Evolutionary conservation across 2,329 filamentous ascomycete genomes (phyloP).

Genomic region (Sporothrix phasma): DNA sequence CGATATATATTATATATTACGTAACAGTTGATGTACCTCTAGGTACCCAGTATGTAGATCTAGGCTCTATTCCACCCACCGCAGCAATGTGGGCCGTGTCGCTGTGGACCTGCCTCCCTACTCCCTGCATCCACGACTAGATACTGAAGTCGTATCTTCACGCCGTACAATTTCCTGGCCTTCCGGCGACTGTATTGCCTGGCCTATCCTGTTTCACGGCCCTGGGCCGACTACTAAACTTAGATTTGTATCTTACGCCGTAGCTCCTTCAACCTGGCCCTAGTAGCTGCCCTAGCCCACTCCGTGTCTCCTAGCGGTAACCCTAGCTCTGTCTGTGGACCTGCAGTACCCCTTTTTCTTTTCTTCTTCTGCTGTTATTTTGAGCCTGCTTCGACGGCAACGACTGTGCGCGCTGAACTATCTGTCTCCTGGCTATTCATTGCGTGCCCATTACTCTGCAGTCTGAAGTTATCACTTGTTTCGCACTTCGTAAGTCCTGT

Average conservation of each 20-base stretch:
- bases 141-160: not conserved
- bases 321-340: constrained; percentile 7
- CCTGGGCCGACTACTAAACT: constrained; percentile 8
- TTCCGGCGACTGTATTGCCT: not conserved
- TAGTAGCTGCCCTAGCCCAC: constrained; percentile 9
- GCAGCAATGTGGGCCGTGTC: constrained; percentile 11
- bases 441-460: too few species aligned
- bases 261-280: constrained; percentile 3
- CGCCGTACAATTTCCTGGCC: constrained; percentile 12
- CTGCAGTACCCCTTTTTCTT: constrained; percentile 9
- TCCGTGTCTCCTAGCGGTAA: constrained; percentile 8
- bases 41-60: too few species aligned
- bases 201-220: constrained; percentile 15
- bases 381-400: not conserved
- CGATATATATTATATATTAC: too few species aligned
- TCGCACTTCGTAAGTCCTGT: too few species aligned
- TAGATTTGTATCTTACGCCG: not conserved
- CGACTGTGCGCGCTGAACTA: not conserved
- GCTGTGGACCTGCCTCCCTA: constrained; percentile 10
- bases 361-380: not conserved
- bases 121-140: constrained; percentile 13
- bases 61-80: too few species aligned
- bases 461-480: too few species aligned
- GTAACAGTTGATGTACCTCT: too few species aligned
- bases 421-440: not conserved